Evolutionary conservation across 768 basidiomycete species (phyloP), one percentile per base, ranked within the genome.

Genomic region (Auricularia cornea): DNA sequence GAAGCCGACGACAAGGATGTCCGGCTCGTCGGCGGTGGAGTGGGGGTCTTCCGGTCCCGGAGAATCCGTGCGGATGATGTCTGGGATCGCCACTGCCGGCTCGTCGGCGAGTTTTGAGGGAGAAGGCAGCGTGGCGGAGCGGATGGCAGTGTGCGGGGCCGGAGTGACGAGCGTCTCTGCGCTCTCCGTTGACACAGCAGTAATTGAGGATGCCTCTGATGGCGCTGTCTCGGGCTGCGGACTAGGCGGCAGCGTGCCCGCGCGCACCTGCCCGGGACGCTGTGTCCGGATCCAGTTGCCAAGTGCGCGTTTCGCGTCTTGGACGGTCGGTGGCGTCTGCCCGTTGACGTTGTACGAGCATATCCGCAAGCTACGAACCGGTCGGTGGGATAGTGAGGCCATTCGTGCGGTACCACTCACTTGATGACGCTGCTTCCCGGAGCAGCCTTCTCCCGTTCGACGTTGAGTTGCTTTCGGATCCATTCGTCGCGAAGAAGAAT

Each of bases 1-100:
- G 67, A 93, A 90, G 1, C 84, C 88, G 2, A 92, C 71, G n/a
- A 88, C 85, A 23, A 91, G 71, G 8, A 93, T 65, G 68, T 93
- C 90, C 11, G 88, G 85, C 65, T 83, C 80, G 8, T 57, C 54
- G 54, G 16, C 54, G 26, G 10, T 57, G 10, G 54, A 14, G 28
- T 16, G 28, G 28, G 23, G 26, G 10, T 30, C 54, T 28, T 10
- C 26, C 11, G 54, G 54, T 11, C 16, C 28, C 8, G 54, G 54
- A 20, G 54, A 57, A 26, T 57, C 54, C 18, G 28, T 30, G 54
- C 54, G 54, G 12, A 57, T 26, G 28, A 57, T 57, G 54, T 57
- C 54, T 4, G 54, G 28, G 54, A 57, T 30, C 20, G 30, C 26
- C 8, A 31, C 28, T n/a, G n/a, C n/a, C 6, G 23, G 16, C 20